Conservation (phyloP, 1,284 basidiomycete species). For the Ustilago tritici region DNA sequence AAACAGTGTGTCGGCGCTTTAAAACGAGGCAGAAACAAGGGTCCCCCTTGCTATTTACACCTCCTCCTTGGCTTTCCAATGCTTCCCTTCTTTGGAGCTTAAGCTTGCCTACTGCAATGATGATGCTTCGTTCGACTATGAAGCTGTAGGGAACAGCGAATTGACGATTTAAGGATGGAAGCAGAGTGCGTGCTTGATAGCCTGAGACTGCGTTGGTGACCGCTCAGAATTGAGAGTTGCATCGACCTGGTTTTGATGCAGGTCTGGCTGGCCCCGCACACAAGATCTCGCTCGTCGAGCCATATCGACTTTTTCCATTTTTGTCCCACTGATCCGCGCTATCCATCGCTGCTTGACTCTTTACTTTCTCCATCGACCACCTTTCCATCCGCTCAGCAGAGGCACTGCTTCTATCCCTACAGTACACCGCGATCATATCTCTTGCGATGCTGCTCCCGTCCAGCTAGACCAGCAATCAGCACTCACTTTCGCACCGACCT, state of each 20-base stretch:
- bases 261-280: slow-evolving; percentile 4
- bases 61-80: not conserved
- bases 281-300: slow-evolving; percentile 26
- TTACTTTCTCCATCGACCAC: slow-evolving; percentile 9
- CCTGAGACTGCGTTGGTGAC: not conserved
- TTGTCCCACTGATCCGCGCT: not conserved
- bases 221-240: not conserved
- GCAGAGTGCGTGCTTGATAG: slow-evolving; percentile 4
- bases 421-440: slow-evolving; percentile 15
- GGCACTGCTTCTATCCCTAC: not conserved
- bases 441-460: slow-evolving; percentile 9
- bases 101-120: too few relatives aligned
- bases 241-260: not conserved
- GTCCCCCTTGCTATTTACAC: slow-evolving; percentile 1
- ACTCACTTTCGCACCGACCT: not conserved
- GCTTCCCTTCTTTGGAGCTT: too few relatives aligned
- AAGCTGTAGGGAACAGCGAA: too few relatives aligned
- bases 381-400: slow-evolving; percentile 18
- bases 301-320: slow-evolving; percentile 32
- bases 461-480: slow-evolving; percentile 6
- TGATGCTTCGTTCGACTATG: too few relatives aligned
- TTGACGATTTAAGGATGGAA: not conserved
- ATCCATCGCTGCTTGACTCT: not conserved
- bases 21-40: not conserved
- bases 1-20: slow-evolving; percentile 15